Evolutionary conservation across 306 rosid genomes (phyloP).

Genomic region (Canavalia gladiata): DNA sequence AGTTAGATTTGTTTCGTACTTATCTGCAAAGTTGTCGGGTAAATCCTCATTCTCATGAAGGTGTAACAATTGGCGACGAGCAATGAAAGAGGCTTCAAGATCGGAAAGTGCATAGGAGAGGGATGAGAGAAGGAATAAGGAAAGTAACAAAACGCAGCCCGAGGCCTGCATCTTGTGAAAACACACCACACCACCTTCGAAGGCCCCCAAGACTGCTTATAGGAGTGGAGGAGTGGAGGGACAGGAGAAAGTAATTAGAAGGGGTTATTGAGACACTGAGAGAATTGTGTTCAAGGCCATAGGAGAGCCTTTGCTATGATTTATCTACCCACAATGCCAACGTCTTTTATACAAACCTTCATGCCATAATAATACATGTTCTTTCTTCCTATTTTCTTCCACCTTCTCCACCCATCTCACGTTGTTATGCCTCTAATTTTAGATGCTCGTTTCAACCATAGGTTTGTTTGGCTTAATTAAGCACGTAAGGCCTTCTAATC

Average conservation of each 20-base stretch:
- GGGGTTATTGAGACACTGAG: constrained; percentile 41
- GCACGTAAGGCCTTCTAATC: background rate
- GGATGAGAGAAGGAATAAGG: constrained; percentile 26
- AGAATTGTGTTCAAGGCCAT: constrained; percentile 6
- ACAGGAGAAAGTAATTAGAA: background rate
- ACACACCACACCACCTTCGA: constrained; percentile 21
- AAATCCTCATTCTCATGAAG: constrained; percentile 55
- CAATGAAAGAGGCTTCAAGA: constrained; percentile 58
- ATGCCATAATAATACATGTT: constrained; percentile 44
- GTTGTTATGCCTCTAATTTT: constrained; percentile 39
- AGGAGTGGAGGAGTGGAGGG: background rate
- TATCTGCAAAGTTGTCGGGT: constrained; percentile 45
- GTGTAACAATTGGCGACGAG: constrained; percentile 67
- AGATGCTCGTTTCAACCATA: constrained; percentile 38
- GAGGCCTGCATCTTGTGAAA: constrained; percentile 51
- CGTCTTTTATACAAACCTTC: constrained; percentile 2
- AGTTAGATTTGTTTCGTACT: constrained; percentile 24
- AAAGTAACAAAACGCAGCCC: constrained; percentile 38
- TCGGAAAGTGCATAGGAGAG: constrained; percentile 57
- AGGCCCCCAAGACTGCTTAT: constrained; percentile 50
- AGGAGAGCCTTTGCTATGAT: constrained; percentile 47
- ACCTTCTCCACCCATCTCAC: background rate
- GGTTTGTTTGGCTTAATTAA: constrained; percentile 11
- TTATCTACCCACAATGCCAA: constrained; percentile 38
- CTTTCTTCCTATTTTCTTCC: background rate